Conservation (phyloP, 345 rosid species). For the Barbarea vulgaris region DNA sequence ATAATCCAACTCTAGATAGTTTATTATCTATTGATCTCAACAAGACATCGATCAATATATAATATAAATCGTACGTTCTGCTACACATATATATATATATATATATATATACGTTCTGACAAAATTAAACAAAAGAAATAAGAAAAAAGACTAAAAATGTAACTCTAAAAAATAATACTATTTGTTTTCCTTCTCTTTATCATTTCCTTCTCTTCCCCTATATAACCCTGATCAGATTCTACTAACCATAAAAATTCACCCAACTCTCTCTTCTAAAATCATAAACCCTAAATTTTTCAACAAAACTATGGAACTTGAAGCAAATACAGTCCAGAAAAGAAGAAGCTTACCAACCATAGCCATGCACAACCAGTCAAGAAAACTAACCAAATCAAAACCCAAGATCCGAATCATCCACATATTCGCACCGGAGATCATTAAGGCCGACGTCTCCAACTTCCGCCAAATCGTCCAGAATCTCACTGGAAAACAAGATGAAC, state of each 20-base stretch:
- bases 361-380: slow-evolving; percentile 51
- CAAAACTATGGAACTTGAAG: slow-evolving; percentile 42
- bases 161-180: slow-evolving; percentile 21
- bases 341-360: slow-evolving; percentile 39
- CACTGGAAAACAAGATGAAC: slow-evolving; percentile 66
- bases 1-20: slow-evolving; percentile 6
- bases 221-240: slow-evolving; percentile 25
- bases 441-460: slow-evolving; percentile 80
- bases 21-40: slow-evolving; percentile 24
- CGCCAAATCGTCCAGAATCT: slow-evolving; percentile 77
- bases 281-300: slow-evolving; percentile 14
- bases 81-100: too few relatives aligned
- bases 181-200: not conserved
- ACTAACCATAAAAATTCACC: slow-evolving; percentile 40
- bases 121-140: not conserved
- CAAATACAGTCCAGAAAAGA: slow-evolving; percentile 34
- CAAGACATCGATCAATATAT: not conserved
- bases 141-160: not conserved
- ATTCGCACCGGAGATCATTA: slow-evolving; percentile 88
- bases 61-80: not conserved
- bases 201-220: slow-evolving; percentile 12
- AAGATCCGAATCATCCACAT: slow-evolving; percentile 78
- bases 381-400: slow-evolving; percentile 64
- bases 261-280: slow-evolving; percentile 32
- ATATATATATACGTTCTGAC: slow-evolving; percentile 22